phyloP scores from a whole-genome alignment of 441 rosid genomes.

The Bruguiera hainesii region DNA sequence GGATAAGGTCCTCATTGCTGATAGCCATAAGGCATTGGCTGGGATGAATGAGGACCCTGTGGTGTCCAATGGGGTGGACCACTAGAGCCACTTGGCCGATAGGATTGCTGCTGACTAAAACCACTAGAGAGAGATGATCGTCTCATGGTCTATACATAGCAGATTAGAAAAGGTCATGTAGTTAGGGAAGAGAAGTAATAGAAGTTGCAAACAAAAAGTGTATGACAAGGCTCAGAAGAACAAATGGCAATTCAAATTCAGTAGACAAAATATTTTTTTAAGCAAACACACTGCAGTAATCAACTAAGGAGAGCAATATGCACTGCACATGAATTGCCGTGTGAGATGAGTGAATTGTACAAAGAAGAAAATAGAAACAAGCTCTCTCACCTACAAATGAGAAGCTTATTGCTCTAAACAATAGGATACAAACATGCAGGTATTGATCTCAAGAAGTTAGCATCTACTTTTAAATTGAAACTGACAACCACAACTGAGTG shows the following conservation, averaged over 20 bases:
- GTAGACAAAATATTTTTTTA: not conserved
- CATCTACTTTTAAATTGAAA: too few species aligned
- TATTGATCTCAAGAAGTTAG: too few species aligned
- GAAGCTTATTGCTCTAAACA: too few species aligned
- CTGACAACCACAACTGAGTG: too few species aligned
- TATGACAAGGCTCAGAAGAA: not conserved
- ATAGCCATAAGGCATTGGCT: slow-evolving; percentile 57
- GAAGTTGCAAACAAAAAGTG: slow-evolving; percentile 4
- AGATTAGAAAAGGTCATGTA: slow-evolving; percentile 13
- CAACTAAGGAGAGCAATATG: too few species aligned
- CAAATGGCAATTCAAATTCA: not conserved
- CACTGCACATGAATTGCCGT: too few species aligned
- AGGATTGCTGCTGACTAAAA: slow-evolving; percentile 53
- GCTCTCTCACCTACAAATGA: too few species aligned
- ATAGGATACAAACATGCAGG: too few species aligned
- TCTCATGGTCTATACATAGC: slow-evolving; percentile 48
- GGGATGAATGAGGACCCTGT: slow-evolving; percentile 54
- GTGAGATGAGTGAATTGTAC: too few species aligned
- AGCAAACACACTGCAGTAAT: not conserved
- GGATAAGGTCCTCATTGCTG: slow-evolving; percentile 68
- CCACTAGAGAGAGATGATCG: slow-evolving; percentile 54
- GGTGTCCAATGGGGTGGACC: slow-evolving; percentile 71
- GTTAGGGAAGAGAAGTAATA: slow-evolving; percentile 14
- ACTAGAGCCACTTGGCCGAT: slow-evolving; percentile 62
- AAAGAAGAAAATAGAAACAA: too few species aligned